These are phyloP conservation scores for Lepiota brunneoincarnata DNA, from an alignment of 768 basidiomycete genomes.

Conservation along the genomic window DNA sequence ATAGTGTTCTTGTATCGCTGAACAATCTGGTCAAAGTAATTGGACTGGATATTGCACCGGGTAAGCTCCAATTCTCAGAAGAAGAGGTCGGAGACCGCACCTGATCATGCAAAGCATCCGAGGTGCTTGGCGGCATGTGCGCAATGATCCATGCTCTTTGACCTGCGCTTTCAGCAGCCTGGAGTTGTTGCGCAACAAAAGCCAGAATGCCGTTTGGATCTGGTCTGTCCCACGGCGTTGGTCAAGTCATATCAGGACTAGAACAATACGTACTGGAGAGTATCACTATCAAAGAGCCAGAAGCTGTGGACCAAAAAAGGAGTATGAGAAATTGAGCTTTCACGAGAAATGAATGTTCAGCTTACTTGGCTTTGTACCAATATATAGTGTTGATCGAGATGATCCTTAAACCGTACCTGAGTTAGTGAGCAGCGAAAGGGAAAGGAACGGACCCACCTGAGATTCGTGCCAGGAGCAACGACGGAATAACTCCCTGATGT, in stretches of 20 bases:
- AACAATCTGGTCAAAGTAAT: constrained; percentile 61
- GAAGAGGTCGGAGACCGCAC: constrained; percentile 22
- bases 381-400: constrained; percentile 61
- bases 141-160: constrained; percentile 62
- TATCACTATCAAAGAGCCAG: constrained; percentile 58
- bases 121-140: constrained; percentile 53
- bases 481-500: constrained; percentile 55
- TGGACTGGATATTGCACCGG: constrained; percentile 36
- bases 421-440: neutral
- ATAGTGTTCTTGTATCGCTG: constrained; percentile 59
- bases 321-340: neutral
- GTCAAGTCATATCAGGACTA: neutral
- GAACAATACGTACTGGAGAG: constrained; percentile 31
- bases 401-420: constrained; percentile 34
- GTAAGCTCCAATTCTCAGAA: neutral
- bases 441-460: constrained; percentile 34
- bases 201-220: constrained; percentile 62
- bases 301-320: constrained; percentile 32
- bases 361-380: constrained; percentile 60
- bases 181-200: constrained; percentile 52
- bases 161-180: constrained; percentile 56
- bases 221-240: constrained; percentile 16
- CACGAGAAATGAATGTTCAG: neutral
- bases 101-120: constrained; percentile 50
- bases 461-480: constrained; percentile 44